Percentiles rank a stretch among this genome's conserved stretches.
Evolutionary conservation across 106 monocot species (phyloP).

Genomic region (Xerophyta viscosa): DNA sequence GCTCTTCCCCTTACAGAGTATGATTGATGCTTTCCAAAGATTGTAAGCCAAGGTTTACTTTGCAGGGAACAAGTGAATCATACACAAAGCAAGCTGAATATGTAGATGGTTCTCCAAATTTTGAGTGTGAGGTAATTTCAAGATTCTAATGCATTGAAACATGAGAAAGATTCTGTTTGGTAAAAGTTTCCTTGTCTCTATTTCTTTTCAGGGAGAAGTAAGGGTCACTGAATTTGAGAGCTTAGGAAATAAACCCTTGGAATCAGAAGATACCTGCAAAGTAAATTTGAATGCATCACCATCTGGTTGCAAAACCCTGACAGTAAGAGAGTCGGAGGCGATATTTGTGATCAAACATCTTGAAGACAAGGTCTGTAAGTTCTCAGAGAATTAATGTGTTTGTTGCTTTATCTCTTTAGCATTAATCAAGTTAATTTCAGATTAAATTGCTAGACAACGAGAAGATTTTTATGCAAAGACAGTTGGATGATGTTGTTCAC

Average conservation of each 20-base stretch:
- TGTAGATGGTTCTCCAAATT: constrained; percentile 5
- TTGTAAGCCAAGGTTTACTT: background rate
- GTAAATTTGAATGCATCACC: constrained; percentile 6
- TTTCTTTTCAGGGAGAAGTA: constrained; percentile 16
- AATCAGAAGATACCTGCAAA: constrained; percentile 9
- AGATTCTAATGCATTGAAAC: background rate
- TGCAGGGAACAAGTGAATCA: constrained; percentile 12
- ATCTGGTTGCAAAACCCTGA: constrained; percentile 25
- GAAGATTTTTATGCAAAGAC: constrained; percentile 30
- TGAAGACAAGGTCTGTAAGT: constrained; percentile 49
- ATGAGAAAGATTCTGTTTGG: background rate
- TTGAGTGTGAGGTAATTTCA: constrained; percentile 17
- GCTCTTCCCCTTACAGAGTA: background rate
- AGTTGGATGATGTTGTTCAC: constrained; percentile 51
- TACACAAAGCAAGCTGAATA: background rate
- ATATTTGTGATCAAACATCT: constrained; percentile 63
- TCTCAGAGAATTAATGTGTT: background rate
- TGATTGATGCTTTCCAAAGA: background rate
- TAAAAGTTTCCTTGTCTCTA: background rate
- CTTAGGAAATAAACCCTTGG: constrained; percentile 4
- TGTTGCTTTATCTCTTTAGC: background rate
- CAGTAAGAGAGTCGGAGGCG: constrained; percentile 53
- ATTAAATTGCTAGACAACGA: constrained; percentile 49
- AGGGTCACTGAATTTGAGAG: constrained; percentile 15
- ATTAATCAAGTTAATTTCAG: constrained; percentile 13